Evolutionary conservation across 345 rosid species (phyloP), one percentile per base, ranked within the genome.

Genomic region (Murraya koenigii): DNA sequence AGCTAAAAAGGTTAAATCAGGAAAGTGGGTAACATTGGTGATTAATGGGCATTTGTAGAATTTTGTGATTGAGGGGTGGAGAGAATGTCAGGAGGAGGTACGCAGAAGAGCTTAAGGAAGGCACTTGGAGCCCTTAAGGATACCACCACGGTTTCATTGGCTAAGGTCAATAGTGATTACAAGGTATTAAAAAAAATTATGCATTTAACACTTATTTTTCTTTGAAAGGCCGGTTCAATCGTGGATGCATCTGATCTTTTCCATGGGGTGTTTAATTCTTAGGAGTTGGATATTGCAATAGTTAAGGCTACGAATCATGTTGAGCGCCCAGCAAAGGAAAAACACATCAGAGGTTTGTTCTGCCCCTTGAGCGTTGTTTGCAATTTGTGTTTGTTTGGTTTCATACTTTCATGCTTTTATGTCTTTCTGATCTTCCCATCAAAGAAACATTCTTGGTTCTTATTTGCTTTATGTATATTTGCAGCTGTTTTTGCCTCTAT

Each of bases 41-140:
- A 59, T 44, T 76, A 33, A 26, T 78, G 69, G 82, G 36, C 64
- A 28, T 22, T 55, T 70, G 78, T 63, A 88, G 89, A 74, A 79
- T 77, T 79, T 75, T 76, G 79, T 78, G 77, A 69, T 81, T 86
- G 82, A 80, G 85, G 17, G 74, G 83, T 81, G 36, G 83, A 78
- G 81, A 88, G 80, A 60, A 94, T 92, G 98, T 87, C 97, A 33
- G 91, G 97, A 69, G 87, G 94, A 33, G 98, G 96, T 54, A 88
- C 93, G 22, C 95, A 92, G 84, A 95, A 91, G 54, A 91, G 97
- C 90, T 85, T 96, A 71, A 87, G 99, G 81, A 96, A 92, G 87
- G 97, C 96, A 72, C 89, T 96, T 7, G 99, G 99, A 79, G 97
- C 98, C 77, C 80, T 96, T 81, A 96, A 96, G 88, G 99, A 96